Conservation (phyloP, 495 filamentous ascomycete species). For the Aspergillus campestris region DNA sequence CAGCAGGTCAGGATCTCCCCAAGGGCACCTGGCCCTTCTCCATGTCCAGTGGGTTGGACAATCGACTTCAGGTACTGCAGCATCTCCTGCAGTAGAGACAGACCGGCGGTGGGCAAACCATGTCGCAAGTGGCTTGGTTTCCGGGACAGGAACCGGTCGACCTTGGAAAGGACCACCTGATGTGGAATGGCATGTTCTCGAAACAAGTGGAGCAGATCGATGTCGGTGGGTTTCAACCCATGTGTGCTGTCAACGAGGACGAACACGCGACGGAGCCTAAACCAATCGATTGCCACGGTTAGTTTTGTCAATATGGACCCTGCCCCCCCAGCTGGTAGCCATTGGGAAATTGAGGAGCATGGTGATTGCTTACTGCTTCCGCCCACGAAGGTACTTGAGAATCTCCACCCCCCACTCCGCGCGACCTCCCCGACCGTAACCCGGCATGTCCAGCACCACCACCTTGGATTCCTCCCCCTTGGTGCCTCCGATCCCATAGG, state of each 20-base stretch:
- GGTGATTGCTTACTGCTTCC: constrained; percentile 49
- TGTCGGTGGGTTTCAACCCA: constrained; percentile 70
- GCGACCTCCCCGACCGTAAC: constrained; percentile 74
- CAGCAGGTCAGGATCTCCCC: constrained; percentile 46
- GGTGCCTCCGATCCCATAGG: constrained; percentile 62
- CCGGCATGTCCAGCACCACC: constrained; percentile 82
- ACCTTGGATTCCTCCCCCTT: constrained; percentile 47
- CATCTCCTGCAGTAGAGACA: constrained; percentile 22
- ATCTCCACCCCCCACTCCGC: constrained; percentile 80
- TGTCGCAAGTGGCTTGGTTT: constrained; percentile 24
- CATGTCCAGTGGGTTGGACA: constrained; percentile 24
- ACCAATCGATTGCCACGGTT: not conserved
- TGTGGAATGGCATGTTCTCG: constrained; percentile 55
- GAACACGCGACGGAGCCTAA: constrained; percentile 65
- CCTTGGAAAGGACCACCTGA: constrained; percentile 77
- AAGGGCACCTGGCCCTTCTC: constrained; percentile 35
- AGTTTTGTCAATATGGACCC: not conserved
- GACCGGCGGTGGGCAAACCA: constrained; percentile 18
- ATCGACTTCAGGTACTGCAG: constrained; percentile 18
- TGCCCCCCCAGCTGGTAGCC: not conserved
- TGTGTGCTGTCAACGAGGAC: constrained; percentile 73
- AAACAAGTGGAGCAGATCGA: constrained; percentile 56
- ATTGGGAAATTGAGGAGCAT: not conserved
- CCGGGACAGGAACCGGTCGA: constrained; percentile 48
- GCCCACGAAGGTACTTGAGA: constrained; percentile 66